Conservation (phyloP, 73 alveolate genomes). For the Paramecium primaurelia region DNA sequence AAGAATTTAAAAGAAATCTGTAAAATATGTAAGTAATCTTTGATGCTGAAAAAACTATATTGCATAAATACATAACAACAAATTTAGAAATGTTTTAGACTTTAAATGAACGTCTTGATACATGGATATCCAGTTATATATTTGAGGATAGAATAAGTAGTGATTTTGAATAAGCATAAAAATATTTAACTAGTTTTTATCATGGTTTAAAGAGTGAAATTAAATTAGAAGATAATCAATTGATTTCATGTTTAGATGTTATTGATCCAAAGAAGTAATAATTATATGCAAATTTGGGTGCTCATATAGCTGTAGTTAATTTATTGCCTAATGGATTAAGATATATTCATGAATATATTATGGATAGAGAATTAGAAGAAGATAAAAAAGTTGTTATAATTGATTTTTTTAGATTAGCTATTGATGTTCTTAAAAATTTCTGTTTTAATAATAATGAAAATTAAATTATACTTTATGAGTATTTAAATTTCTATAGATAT, state of each 20-base stretch:
- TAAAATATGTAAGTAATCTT: constrained; percentile 35
- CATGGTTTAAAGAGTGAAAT: constrained; percentile 35
- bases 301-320: constrained; percentile 19
- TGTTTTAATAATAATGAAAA: neutral
- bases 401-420: constrained; percentile 15
- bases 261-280: constrained; percentile 50
- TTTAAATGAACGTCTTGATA: constrained; percentile 22
- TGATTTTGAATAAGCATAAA: neutral
- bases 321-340: constrained; percentile 26
- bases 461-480: constrained; percentile 13
- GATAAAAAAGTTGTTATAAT: neutral
- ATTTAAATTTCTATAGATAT: neutral
- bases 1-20: constrained; percentile 36
- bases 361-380: neutral
- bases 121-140: constrained; percentile 34
- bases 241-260: neutral
- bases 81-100: neutral
- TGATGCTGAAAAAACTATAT: constrained; percentile 31
- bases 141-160: neutral
- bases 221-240: constrained; percentile 2
- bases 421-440: constrained; percentile 24
- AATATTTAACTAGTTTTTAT: neutral
- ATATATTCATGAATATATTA: constrained; percentile 2
- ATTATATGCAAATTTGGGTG: constrained; percentile 32
- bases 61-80: neutral